A percentile compares a stretch with the other conserved stretches of the same genome.
These are phyloP conservation scores for Verticillium zaregamsianum DNA, from an alignment of 2,329 filamentous ascomycete species.

Conservation along the genomic window DNA sequence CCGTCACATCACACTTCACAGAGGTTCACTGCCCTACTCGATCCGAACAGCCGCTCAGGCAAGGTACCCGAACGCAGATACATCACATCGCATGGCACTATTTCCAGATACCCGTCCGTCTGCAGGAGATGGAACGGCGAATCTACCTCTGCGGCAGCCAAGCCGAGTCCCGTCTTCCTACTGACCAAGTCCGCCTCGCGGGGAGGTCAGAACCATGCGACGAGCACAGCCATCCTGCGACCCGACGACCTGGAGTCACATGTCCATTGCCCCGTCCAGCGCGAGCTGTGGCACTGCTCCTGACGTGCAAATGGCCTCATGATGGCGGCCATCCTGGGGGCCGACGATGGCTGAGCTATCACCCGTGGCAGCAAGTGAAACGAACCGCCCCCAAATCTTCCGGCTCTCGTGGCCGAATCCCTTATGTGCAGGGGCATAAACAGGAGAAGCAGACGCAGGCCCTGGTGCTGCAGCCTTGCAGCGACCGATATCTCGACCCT, in stretches of 20 bases:
- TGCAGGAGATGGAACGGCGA: neutral
- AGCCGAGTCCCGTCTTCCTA: neutral
- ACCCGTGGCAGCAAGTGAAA: neutral
- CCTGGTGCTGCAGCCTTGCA: neutral
- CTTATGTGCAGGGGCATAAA: neutral
- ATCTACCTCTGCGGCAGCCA: neutral
- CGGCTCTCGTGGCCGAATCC: neutral
- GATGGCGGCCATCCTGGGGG: neutral
- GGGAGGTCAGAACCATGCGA: neutral
- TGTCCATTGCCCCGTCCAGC: neutral
- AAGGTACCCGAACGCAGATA: neutral
- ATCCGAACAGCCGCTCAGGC: neutral
- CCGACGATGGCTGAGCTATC: neutral
- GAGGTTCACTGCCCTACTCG: neutral
- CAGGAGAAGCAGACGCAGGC: neutral
- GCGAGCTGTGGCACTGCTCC: neutral
- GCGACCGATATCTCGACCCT: neutral
- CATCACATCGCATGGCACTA: neutral
- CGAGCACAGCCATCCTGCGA: neutral
- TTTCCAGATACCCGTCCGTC: neutral
- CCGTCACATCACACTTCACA: neutral
- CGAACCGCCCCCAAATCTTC: neutral
- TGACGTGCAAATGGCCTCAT: neutral
- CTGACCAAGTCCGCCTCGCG: neutral
- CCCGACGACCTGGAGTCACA: neutral